These are phyloP conservation scores for Carnegiea gigantea DNA, from an alignment of 179 eudicot genomes.

Conservation along the genomic window DNA sequence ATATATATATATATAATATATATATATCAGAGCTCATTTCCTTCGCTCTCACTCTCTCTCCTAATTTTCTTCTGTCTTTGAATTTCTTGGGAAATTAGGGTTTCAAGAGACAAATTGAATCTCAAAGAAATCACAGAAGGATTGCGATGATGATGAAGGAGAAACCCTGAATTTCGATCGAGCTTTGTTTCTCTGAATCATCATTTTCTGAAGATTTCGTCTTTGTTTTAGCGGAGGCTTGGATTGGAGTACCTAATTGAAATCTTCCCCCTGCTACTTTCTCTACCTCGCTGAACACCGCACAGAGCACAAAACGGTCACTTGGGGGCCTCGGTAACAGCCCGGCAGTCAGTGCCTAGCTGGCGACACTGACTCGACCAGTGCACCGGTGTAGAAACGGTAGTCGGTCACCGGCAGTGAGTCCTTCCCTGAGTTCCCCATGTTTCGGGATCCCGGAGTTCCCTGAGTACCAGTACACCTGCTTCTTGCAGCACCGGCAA, in stretches of 20 bases:
- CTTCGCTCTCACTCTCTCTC: slow-evolving; percentile 5
- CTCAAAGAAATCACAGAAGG: neutral
- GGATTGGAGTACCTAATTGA: slow-evolving; percentile 22
- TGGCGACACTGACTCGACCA: too few relatives aligned
- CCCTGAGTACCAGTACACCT: too few relatives aligned
- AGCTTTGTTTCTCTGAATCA: slow-evolving; percentile 5
- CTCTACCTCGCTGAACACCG: too few relatives aligned
- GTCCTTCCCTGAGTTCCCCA: too few relatives aligned
- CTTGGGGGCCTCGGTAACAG: too few relatives aligned
- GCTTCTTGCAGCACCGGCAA: too few relatives aligned
- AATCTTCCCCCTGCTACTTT: neutral
- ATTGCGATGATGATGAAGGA: neutral
- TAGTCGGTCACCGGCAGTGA: too few relatives aligned
- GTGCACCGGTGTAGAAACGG: too few relatives aligned
- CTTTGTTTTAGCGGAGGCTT: slow-evolving; percentile 3
- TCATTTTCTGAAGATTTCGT: slow-evolving; percentile 8
- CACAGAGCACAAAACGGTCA: too few relatives aligned
- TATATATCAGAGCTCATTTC: neutral
- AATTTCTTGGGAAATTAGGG: slow-evolving; percentile 11
- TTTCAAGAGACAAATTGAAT: neutral
- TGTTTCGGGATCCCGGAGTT: too few relatives aligned
- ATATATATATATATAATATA: too few relatives aligned
- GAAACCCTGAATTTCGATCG: slow-evolving; percentile 6
- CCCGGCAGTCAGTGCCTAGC: too few relatives aligned
- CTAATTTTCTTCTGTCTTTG: neutral